A percentile compares a stretch with the other conserved stretches of the same genome.
These are phyloP conservation scores for Tetrastigma voinierianum DNA, from an alignment of 164 flowering plant genomes.

Conservation along the genomic window DNA sequence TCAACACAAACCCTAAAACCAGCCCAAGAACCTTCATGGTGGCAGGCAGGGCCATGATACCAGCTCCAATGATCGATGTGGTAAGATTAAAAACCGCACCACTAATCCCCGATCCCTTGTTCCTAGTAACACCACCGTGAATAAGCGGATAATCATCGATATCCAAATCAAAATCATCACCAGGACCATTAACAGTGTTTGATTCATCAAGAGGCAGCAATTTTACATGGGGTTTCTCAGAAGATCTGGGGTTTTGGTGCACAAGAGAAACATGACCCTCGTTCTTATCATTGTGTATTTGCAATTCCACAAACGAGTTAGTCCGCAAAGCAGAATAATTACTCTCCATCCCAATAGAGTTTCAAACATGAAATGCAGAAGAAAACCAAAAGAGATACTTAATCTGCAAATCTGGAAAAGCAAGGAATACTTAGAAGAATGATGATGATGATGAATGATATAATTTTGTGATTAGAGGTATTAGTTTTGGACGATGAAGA, in stretches of 20 bases:
- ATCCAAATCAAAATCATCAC: constrained; percentile 37
- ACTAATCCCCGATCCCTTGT: constrained; percentile 54
- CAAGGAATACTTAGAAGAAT: background rate
- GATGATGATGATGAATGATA: background rate
- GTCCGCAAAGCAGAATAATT: constrained; percentile 54
- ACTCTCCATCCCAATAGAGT: constrained; percentile 41
- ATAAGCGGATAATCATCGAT: constrained; percentile 56
- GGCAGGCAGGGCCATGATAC: constrained; percentile 99
- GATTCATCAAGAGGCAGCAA: constrained; percentile 24
- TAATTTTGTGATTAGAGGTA: no score
- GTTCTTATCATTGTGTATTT: constrained; percentile 22
- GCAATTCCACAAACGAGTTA: constrained; percentile 45
- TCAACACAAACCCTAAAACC: constrained; percentile 60
- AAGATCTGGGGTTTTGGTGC: constrained; percentile 10
- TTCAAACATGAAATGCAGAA: background rate
- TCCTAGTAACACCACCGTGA: constrained; percentile 15
- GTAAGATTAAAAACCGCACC: constrained; percentile 92
- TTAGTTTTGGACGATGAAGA: background rate
- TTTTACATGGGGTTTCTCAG: constrained; percentile 15
- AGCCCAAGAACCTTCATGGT: constrained; percentile 94
- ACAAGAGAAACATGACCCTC: background rate
- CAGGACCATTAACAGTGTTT: constrained; percentile 12
- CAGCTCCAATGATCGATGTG: constrained; percentile 91
- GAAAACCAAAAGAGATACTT: background rate
- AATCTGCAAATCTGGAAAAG: background rate